A percentile compares a stretch with the other conserved stretches of the same genome.
Evolutionary conservation across 306 rosid genomes (phyloP).

Genomic region (Gillenia trifoliata): DNA sequence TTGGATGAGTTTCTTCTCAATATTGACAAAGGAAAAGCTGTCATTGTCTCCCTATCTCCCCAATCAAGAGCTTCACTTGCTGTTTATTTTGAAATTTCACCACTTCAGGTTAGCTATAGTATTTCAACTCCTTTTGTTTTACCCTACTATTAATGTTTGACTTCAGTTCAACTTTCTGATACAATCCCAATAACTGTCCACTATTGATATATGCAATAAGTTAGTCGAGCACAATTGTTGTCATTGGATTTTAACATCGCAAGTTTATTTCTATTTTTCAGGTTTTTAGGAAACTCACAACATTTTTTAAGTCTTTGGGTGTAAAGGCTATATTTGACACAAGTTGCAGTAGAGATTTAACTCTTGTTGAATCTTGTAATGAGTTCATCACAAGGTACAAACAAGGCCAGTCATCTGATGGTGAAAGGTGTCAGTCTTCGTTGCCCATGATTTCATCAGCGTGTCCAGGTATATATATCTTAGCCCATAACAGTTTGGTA

Average conservation of each 20-base stretch:
- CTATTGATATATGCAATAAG: background rate
- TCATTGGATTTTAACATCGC: background rate
- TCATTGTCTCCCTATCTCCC: conserved; percentile 80
- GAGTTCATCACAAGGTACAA: conserved; percentile 75
- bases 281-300: conserved; percentile 73
- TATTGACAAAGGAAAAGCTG: conserved; percentile 55
- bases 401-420: conserved; percentile 45
- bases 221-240: background rate
- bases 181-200: background rate
- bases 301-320: conserved; percentile 79
- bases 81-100: conserved; percentile 78
- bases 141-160: background rate
- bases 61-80: conserved; percentile 96
- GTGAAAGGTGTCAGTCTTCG: conserved; percentile 38
- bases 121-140: background rate
- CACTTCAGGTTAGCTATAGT: conserved; percentile 50
- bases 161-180: background rate
- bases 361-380: conserved; percentile 74
- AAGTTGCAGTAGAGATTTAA: conserved; percentile 85
- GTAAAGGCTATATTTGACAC: conserved; percentile 90
- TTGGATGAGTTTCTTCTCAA: conserved; percentile 82
- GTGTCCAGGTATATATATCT: conserved; percentile 73
- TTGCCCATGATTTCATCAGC: conserved; percentile 95
- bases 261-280: conserved; percentile 29
- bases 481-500: conserved; percentile 6